phyloP scores from a whole-genome alignment of 345 rosid genomes.

The Rubroshorea leprosula region DNA sequence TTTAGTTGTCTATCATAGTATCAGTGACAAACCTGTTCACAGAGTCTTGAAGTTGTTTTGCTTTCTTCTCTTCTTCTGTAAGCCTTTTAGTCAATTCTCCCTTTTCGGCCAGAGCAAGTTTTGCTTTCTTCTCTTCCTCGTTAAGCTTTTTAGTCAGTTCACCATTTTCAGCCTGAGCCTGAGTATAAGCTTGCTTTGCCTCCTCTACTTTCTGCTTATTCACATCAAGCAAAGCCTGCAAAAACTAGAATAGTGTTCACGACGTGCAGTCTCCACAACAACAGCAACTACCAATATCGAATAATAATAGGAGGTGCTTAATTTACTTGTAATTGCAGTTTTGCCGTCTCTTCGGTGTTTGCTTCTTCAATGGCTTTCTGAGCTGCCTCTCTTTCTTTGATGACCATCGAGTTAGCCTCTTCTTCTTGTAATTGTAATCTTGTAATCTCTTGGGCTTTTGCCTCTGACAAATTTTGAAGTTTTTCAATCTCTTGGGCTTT shows the following conservation, averaged over 20 bases:
- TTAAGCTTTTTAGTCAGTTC: constrained; percentile 62
- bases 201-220: constrained; percentile 58
- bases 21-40: constrained; percentile 66
- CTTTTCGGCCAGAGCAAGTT: constrained; percentile 46
- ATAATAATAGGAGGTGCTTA: constrained; percentile 54
- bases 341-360: constrained; percentile 56
- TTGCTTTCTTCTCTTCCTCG: constrained; percentile 50
- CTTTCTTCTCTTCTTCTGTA: constrained; percentile 56
- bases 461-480: constrained; percentile 59
- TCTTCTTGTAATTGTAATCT: constrained; percentile 52
- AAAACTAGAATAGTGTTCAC: constrained; percentile 15
- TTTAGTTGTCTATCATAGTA: too few species aligned
- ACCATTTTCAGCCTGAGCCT: constrained; percentile 48
- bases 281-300: not conserved
- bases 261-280: not conserved
- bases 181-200: constrained; percentile 44
- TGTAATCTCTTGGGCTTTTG: too few species aligned
- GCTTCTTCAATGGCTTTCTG: constrained; percentile 79
- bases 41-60: constrained; percentile 69
- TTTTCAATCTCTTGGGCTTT: constrained; percentile 72
- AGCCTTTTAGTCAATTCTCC: constrained; percentile 59
- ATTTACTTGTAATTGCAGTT: too few species aligned
- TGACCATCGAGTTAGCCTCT: constrained; percentile 48
- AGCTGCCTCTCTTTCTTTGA: constrained; percentile 86
- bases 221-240: constrained; percentile 49